These are phyloP conservation scores for Colletotrichum gigasporum DNA, from an alignment of 2,329 filamentous ascomycete species.

Conservation along the genomic window DNA sequence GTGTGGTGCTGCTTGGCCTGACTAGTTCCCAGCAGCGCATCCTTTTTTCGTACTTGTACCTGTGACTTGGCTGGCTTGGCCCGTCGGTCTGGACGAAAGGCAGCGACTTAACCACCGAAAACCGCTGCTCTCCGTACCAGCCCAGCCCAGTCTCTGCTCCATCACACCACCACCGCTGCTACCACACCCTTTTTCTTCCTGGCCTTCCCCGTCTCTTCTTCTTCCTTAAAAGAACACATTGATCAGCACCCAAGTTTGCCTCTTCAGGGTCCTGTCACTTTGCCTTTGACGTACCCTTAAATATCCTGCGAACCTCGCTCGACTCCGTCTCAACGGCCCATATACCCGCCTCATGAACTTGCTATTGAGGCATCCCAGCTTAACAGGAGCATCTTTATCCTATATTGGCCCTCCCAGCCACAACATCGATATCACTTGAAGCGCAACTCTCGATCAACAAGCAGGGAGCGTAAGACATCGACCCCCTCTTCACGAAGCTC, in stretches of 20 bases:
- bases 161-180: constrained; percentile 28
- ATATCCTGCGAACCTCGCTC: constrained; percentile 21
- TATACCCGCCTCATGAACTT: constrained; percentile 45
- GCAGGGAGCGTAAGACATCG: neutral
- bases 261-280: constrained; percentile 23
- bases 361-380: constrained; percentile 49
- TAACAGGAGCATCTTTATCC: constrained; percentile 9
- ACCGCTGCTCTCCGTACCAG: constrained; percentile 3
- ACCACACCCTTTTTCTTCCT: constrained; percentile 21
- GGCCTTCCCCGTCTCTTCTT: constrained; percentile 27
- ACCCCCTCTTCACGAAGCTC: neutral
- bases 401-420: constrained; percentile 38
- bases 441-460: neutral
- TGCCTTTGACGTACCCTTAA: constrained; percentile 25
- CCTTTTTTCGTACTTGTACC: constrained; percentile 8
- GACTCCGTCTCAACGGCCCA: constrained; percentile 16
- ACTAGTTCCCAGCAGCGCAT: neutral
- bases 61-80: constrained; percentile 5
- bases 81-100: constrained; percentile 9
- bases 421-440: constrained; percentile 19
- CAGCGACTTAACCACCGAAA: too few relatives aligned
- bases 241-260: constrained; percentile 21
- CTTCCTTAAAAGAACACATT: constrained; percentile 19
- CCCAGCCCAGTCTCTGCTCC: constrained; percentile 16
- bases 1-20: constrained; percentile 7